Evolutionary conservation across 1,284 basidiomycete genomes (phyloP).

Genomic region (Ganoderma multipileum): DNA sequence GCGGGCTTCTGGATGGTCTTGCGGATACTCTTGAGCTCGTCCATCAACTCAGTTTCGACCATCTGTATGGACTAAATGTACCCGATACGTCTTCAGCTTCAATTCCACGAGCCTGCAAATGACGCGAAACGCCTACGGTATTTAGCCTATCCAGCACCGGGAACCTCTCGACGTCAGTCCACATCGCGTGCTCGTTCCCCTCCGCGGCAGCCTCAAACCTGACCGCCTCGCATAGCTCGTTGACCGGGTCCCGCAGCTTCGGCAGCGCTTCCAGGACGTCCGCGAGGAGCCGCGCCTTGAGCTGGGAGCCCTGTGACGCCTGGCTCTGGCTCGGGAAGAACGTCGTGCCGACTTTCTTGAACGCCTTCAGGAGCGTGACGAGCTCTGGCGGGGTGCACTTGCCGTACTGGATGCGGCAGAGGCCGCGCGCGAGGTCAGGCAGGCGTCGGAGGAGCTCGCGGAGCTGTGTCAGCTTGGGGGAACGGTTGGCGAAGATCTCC

Average conservation of each 20-base stretch:
- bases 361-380: constrained; percentile 76
- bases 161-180: constrained; percentile 76
- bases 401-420: constrained; percentile 90
- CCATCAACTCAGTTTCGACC: constrained; percentile 75
- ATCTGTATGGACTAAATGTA: constrained; percentile 58
- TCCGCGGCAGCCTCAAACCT: constrained; percentile 71
- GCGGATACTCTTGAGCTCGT: constrained; percentile 80
- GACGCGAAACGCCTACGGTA: constrained; percentile 40
- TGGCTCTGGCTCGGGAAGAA: constrained; percentile 50
- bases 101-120: neutral
- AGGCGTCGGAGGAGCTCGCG: constrained; percentile 76
- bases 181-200: constrained; percentile 78
- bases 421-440: constrained; percentile 89
- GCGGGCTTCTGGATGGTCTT: constrained; percentile 78
- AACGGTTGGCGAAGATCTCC: constrained; percentile 73
- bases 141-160: constrained; percentile 66
- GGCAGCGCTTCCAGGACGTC: constrained; percentile 77
- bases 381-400: constrained; percentile 92
- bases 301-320: constrained; percentile 54
- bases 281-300: constrained; percentile 74
- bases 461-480: constrained; percentile 65
- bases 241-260: constrained; percentile 62
- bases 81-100: neutral
- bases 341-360: constrained; percentile 75
- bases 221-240: constrained; percentile 65